phyloP scores from a whole-genome alignment of 768 basidiomycete species.

The Leccinum aurantiacum region DNA sequence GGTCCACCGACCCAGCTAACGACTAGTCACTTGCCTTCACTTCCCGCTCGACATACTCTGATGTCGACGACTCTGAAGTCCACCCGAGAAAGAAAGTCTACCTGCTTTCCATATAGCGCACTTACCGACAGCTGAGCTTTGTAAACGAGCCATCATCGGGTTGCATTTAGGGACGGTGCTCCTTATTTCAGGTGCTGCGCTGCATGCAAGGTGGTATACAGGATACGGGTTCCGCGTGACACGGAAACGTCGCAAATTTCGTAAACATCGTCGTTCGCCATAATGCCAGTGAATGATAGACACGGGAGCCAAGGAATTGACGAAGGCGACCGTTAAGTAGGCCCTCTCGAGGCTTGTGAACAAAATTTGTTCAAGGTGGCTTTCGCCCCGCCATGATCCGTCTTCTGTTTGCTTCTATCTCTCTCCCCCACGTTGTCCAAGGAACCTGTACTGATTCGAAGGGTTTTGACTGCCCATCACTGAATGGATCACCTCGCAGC shows the following conservation, averaged over 20 bases:
- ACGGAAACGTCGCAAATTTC: neutral
- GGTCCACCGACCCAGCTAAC: neutral
- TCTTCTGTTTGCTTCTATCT: neutral
- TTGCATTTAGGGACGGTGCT: neutral
- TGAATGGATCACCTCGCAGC: neutral
- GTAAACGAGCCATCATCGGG: neutral
- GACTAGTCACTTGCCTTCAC: neutral
- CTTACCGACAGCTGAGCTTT: neutral
- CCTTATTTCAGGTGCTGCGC: neutral
- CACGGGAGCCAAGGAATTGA: neutral
- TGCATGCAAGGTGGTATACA: neutral
- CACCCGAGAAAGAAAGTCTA: neutral
- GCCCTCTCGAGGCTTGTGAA: neutral
- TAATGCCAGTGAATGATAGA: neutral
- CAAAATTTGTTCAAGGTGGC: neutral
- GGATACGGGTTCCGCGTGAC: neutral
- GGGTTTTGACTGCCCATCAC: neutral
- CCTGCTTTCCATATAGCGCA: neutral
- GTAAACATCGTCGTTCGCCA: neutral
- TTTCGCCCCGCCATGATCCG: neutral
- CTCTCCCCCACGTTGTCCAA: neutral
- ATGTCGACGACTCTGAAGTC: neutral
- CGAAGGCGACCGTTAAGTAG: neutral
- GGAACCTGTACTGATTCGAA: neutral
- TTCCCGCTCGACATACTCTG: neutral